A percentile compares a stretch with the other conserved stretches of the same genome.
These are phyloP conservation scores for Leccinum aurantiacum DNA, from an alignment of 768 basidiomycete genomes.

Conservation along the genomic window DNA sequence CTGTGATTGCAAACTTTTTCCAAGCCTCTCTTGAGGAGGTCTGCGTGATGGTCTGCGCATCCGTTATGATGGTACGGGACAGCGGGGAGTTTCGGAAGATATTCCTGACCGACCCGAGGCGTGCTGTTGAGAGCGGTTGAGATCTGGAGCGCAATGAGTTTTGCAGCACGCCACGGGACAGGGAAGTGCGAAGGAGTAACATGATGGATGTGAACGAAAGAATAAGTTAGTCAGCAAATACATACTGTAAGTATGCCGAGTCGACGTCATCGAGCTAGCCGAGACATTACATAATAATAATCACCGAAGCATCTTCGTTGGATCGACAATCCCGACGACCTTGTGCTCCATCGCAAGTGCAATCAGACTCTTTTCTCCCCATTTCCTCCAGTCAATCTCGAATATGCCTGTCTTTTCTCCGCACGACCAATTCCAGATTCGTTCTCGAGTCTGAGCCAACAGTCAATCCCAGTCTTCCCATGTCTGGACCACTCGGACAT, in stretches of 20 bases:
- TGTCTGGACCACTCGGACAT: constrained; percentile 32
- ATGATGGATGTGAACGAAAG: constrained; percentile 13
- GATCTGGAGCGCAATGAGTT: constrained; percentile 18
- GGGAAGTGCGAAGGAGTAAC: constrained; percentile 11
- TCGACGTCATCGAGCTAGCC: constrained; percentile 14
- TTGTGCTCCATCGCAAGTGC: constrained; percentile 69
- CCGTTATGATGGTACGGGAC: constrained; percentile 51
- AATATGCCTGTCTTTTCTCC: constrained; percentile 67
- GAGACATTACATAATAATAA: constrained; percentile 4
- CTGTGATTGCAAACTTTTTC: constrained; percentile 53
- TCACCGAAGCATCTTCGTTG: constrained; percentile 36
- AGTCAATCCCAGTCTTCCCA: constrained; percentile 7
- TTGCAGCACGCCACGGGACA: constrained; percentile 24
- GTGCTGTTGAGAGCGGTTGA: constrained; percentile 22
- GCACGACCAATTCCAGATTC: constrained; percentile 65
- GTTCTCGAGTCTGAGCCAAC: constrained; percentile 41
- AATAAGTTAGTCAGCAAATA: constrained; percentile 16
- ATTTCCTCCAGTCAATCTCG: constrained; percentile 73
- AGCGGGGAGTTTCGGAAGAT: constrained; percentile 30
- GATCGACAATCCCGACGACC: constrained; percentile 67
- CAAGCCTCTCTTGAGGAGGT: constrained; percentile 44
- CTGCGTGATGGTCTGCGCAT: constrained; percentile 38
- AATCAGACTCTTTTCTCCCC: constrained; percentile 54
- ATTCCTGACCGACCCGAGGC: constrained; percentile 20
- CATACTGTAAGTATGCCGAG: not conserved